Conservation (phyloP, 805 yeast species). For the Schizosaccharomyces japonicus region DNA sequence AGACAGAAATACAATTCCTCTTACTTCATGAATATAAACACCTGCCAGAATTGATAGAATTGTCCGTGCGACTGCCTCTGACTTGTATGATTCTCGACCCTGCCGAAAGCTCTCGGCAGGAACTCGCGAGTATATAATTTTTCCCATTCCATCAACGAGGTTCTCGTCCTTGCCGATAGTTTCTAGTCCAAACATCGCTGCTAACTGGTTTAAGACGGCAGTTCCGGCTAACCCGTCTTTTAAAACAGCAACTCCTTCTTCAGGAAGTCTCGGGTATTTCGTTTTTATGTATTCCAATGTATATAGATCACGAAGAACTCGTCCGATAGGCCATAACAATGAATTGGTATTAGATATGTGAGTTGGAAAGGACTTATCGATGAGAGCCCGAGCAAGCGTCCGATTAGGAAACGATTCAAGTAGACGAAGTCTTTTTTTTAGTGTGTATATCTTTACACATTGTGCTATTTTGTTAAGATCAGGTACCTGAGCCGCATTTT, state of each 20-base stretch:
- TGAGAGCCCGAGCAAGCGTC: not conserved
- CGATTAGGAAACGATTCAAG: not conserved
- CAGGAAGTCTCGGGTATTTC: conserved; percentile 76
- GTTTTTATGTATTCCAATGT: conserved; percentile 48
- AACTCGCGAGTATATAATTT: conserved; percentile 5
- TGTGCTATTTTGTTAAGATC: too few species aligned
- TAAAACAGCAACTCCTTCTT: conserved; percentile 48
- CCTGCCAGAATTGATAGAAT: not conserved
- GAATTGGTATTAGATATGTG: not conserved
- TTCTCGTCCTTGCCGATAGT: conserved; percentile 24
- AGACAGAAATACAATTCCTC: not conserved
- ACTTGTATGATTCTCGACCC: not conserved
- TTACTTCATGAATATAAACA: not conserved
- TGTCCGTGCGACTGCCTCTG: not conserved
- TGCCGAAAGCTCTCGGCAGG: not conserved
- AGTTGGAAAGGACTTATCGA: not conserved
- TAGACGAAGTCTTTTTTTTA: not conserved
- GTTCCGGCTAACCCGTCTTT: conserved; percentile 54
- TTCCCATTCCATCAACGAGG: conserved; percentile 30
- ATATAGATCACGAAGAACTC: conserved; percentile 16
- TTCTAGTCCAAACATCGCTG: conserved; percentile 72
- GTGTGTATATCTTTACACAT: not conserved
- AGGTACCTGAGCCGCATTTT: too few species aligned
- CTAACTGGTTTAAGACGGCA: conserved; percentile 39
- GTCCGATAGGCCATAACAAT: not conserved